Evolutionary conservation across 1,284 basidiomycete species (phyloP), one percentile per base, ranked within the genome.

Genomic region (Cerrena zonata): DNA sequence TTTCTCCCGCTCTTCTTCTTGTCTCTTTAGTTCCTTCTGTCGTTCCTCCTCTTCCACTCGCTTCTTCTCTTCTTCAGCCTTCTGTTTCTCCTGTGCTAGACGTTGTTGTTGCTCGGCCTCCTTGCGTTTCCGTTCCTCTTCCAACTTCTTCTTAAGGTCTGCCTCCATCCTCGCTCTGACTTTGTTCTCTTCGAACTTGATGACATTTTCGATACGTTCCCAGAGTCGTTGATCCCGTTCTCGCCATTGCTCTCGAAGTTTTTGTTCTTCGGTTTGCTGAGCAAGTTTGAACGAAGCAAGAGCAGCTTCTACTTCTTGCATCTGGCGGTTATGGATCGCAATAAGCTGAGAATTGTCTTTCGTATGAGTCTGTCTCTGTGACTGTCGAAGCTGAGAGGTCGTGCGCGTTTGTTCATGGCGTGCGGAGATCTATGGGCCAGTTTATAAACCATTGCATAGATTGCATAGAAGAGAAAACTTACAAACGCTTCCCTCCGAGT

Each of bases 401-500:
- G 62, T 62, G 2, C 65, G 66, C 2, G 69, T 70, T 30, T 79
- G 73, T 39, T 79, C 72, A 57, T 76, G 79, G 3, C 81, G 76
- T 11, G 85, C 86, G 15, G 75, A 72, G 53, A 73, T 75, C 85
- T 87, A 53, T 25, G 21, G 23, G 19, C 21, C 18, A 24, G 18
- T 47, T 10, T 21, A 46, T 15, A 22, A 12, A n/a, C 22, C 25
- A 39, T 12, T 45, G 24, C 26, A 22, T 21, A 3, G 5, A 15
- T 15, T 4, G 13, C n/a, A 15, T 45, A n/a, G 15, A 11, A 13
- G 4, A 15, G 4, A 42, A 2, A 21, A 76, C 84, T 56, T 61
- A 89, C 87, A 58, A 84, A 80, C 13, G 87, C 82, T 54, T 89
- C 86, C 57, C 75, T 78, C 30, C 79, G 74, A 24, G 80, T 79